Base-by-base conservation (phyloP, 768 basidiomycete genomes). In the Lactarius hengduanensis region DNA sequence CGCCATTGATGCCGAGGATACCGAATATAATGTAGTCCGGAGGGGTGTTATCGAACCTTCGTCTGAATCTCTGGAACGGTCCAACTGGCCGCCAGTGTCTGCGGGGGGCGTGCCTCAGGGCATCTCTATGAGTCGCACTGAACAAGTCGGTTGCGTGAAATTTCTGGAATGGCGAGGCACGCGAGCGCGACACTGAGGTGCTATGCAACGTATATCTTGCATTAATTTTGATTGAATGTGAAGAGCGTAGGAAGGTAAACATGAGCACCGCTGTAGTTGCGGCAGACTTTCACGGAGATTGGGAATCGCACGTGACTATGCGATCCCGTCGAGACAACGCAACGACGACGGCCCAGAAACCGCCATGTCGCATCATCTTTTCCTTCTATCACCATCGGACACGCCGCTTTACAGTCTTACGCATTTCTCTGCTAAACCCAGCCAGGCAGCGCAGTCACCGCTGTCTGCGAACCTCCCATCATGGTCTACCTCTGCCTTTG, bases 401-500 rank as follows among this genome's bases (percentile, higher is more conserved):
- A 90, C 90, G 22, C 93, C 92, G 26, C 78, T 94, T 71, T 94
- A 94, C 78, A 88, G 83, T 70, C 81, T 94, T 47, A 91, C 90
- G 1, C 91, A 94, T 74, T 87, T 87, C 70, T 93, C 93, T 40
- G 86, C 86, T 62, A 93, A 89, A 76, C 89, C 92, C 18, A 79
- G 79, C 26, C 79, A 82, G 54, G 83, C 78, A 62, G 80, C 80
- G 11, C 74, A 85, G 30, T 89, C 88, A 8, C 87, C 92, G 3
- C 79, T 94, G 58, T 86, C 91, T 3, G 86, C 91, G 8, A 94
- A 94, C 75, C 77, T 94, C 67, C 92, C 92, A 28, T 89, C 87
- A 69, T 94, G 92, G 93, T 93, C 92, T 6, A 93, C 92, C 2
- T 92, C 92, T 66, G 92, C 92, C 4, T 94, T 94, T 74, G 92